These are phyloP conservation scores for Pilasporangium apinafurcum DNA, from an alignment of 352 stramenopile species.

Conservation along the genomic window DNA sequence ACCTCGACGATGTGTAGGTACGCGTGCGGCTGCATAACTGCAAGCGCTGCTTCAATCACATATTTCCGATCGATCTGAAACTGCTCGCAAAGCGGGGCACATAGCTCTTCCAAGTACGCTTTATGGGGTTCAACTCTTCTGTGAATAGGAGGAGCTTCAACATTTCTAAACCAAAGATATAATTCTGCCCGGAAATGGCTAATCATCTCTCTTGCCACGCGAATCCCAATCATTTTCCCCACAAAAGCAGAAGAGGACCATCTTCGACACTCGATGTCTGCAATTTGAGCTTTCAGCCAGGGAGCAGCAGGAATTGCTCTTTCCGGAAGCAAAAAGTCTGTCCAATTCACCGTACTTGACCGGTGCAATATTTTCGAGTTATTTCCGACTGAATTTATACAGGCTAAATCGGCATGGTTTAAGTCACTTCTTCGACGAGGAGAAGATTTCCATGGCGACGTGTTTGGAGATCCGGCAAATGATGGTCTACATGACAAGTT, in stretches of 20 bases:
- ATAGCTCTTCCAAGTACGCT: slow-evolving; percentile 69
- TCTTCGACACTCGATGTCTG: slow-evolving; percentile 77
- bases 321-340: slow-evolving; percentile 23
- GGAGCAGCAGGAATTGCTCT: slow-evolving; percentile 31
- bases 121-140: slow-evolving; percentile 29
- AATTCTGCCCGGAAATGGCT: slow-evolving; percentile 68
- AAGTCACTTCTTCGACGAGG: slow-evolving; percentile 57
- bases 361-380: slow-evolving; percentile 17
- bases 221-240: slow-evolving; percentile 82
- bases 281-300: slow-evolving; percentile 79
- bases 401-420: slow-evolving; percentile 17
- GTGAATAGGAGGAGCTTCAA: slow-evolving; percentile 14
- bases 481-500: slow-evolving; percentile 1
- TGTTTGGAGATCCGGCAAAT: slow-evolving; percentile 1
- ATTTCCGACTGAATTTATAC: slow-evolving; percentile 10
- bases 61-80: slow-evolving; percentile 79
- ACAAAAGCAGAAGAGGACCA: slow-evolving; percentile 85
- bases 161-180: slow-evolving; percentile 34
- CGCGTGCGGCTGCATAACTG: slow-evolving; percentile 75
- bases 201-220: slow-evolving; percentile 81
- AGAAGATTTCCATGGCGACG: slow-evolving; percentile 22
- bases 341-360: slow-evolving; percentile 43
- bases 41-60: slow-evolving; percentile 68
- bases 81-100: slow-evolving; percentile 61
- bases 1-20: slow-evolving; percentile 80